These are phyloP conservation scores for Telopea speciosissima DNA, from an alignment of 177 flowering plant genomes.

Conservation along the genomic window DNA sequence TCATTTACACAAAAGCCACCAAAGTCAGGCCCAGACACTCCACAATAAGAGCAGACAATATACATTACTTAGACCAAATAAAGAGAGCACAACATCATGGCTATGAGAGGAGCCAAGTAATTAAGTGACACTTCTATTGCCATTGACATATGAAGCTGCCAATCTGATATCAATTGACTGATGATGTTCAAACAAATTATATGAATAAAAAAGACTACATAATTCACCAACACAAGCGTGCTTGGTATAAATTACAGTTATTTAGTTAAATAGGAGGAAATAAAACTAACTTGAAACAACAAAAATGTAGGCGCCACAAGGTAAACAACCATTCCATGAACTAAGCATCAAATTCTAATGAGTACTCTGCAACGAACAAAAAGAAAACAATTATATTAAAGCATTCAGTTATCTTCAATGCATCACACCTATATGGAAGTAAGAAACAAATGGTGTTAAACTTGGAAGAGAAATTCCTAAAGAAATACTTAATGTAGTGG, in stretches of 20 bases:
- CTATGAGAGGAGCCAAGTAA: no score
- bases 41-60: no score
- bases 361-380: neutral
- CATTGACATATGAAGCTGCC: neutral
- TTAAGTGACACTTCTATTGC: neutral
- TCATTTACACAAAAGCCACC: no score
- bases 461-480: no score
- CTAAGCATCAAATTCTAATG: no score
- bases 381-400: neutral
- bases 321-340: constrained; percentile 95
- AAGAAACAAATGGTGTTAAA: no score
- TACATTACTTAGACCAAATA: no score
- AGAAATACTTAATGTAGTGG: no score
- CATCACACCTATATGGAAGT: neutral
- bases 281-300: constrained; percentile 80
- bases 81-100: no score
- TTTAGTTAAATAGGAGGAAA: neutral
- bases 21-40: no score
- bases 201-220: no score
- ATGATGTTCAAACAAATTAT: no score
- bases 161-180: neutral
- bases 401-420: neutral
- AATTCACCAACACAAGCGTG: neutral
- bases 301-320: constrained; percentile 94
- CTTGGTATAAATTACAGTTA: neutral